Conservation (phyloP, 257 asterid genomes). For the Nicotiana knightiana region DNA sequence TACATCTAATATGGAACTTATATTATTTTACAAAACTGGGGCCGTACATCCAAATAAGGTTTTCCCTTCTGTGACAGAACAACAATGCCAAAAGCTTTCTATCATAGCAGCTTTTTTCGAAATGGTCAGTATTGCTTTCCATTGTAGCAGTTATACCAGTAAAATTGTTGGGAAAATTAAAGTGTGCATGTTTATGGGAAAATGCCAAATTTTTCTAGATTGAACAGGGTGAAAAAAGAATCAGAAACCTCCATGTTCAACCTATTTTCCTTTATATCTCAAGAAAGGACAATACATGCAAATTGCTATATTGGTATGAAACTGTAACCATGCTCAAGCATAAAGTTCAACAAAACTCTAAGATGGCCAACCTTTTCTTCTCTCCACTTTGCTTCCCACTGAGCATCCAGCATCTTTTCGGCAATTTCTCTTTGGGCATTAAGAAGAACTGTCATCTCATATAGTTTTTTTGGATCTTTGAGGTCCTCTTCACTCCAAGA, state of each 20-base stretch:
- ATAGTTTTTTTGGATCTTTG: constrained; percentile 84
- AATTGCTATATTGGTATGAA: background rate
- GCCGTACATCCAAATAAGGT: background rate
- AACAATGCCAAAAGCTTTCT: background rate
- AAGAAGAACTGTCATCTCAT: constrained; percentile 86
- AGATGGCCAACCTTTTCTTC: constrained; percentile 60
- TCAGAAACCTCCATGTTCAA: background rate
- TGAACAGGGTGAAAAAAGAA: background rate
- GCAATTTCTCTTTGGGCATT: constrained; percentile 88
- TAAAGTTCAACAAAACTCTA: background rate
- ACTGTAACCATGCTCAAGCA: background rate
- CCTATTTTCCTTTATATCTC: background rate
- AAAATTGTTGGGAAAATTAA: background rate
- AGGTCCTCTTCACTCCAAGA: constrained; percentile 85
- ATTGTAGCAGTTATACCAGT: background rate
- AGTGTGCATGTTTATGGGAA: background rate
- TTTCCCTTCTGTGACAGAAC: background rate
- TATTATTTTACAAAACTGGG: background rate
- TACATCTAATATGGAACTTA: background rate
- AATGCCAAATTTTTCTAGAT: background rate
- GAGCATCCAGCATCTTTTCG: constrained; percentile 68
- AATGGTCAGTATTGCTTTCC: background rate
- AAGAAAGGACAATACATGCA: background rate
- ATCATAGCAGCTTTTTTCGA: no score
- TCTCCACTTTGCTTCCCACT: constrained; percentile 95